These are phyloP conservation scores for Ensete glaucum DNA, from an alignment of 176 grass and related monocot species.

Conservation along the genomic window DNA sequence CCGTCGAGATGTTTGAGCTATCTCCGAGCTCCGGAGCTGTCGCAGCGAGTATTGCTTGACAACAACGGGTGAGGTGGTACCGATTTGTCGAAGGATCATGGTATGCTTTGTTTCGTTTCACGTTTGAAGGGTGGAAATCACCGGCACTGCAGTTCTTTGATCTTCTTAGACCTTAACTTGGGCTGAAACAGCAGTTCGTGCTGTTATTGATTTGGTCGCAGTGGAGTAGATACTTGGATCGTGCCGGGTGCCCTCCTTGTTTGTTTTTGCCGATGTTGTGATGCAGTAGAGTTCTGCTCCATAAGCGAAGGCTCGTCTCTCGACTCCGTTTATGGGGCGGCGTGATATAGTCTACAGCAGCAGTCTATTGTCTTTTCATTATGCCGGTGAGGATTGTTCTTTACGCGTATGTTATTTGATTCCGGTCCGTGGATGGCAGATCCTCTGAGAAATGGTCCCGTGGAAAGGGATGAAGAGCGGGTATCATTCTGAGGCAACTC, in stretches of 20 bases:
- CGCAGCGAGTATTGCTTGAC: neutral
- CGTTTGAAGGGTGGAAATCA: neutral
- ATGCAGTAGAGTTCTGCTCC: constrained; percentile 8
- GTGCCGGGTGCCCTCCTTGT: neutral
- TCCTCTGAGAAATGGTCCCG: constrained; percentile 43
- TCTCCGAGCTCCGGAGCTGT: neutral
- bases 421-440: constrained; percentile 44
- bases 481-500: constrained; percentile 25
- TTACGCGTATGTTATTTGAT: constrained; percentile 14
- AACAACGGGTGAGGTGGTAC: no score
- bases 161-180: neutral
- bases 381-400: constrained; percentile 20
- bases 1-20: constrained; percentile 1
- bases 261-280: constrained; percentile 4
- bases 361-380: constrained; percentile 16
- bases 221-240: neutral
- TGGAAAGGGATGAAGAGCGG: constrained; percentile 58
- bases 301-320: neutral
- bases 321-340: constrained; percentile 20
- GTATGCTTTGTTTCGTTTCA: neutral
- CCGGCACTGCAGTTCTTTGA: neutral
- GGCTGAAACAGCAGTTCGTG: neutral
- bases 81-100: neutral
- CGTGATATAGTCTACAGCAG: neutral
- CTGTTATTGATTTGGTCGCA: neutral